A percentile compares a stretch with the other conserved stretches of the same genome.
These are phyloP conservation scores for Trichosporon coremiiforme DNA, from an alignment of 1,284 basidiomycete genomes.

Conservation along the genomic window DNA sequence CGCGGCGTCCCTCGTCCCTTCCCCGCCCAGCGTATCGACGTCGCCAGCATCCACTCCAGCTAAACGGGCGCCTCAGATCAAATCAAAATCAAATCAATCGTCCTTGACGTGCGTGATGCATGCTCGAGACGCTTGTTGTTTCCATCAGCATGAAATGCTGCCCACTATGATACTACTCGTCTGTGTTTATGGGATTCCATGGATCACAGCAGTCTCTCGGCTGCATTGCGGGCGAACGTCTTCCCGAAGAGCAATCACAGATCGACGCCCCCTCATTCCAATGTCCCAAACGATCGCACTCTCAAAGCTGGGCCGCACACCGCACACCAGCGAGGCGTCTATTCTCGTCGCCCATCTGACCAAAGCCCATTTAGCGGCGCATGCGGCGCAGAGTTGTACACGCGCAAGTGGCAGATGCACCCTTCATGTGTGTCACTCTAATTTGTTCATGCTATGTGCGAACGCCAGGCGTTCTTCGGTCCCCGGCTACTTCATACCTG, in stretches of 20 bases:
- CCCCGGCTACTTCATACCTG: not conserved
- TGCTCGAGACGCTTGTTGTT: not conserved
- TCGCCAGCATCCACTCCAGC: not conserved
- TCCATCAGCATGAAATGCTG: not conserved
- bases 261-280: not conserved
- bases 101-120: no score
- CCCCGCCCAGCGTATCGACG: conserved; percentile 2
- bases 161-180: no score
- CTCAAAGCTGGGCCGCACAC: no score
- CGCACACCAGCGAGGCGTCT: not conserved
- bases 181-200: not conserved
- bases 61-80: not conserved
- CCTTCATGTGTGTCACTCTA: not conserved
- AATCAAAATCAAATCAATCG: not conserved
- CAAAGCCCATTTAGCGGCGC: not conserved
- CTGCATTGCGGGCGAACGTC: not conserved
- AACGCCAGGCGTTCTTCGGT: not conserved
- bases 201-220: not conserved
- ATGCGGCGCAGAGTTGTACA: not conserved
- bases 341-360: not conserved
- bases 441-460: not conserved
- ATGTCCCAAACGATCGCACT: not conserved
- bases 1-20: not conserved
- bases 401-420: not conserved
- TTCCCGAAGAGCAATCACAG: not conserved